These are phyloP conservation scores for Teratosphaeria epicoccoides DNA, from an alignment of 2,329 filamentous ascomycete genomes.

Conservation along the genomic window DNA sequence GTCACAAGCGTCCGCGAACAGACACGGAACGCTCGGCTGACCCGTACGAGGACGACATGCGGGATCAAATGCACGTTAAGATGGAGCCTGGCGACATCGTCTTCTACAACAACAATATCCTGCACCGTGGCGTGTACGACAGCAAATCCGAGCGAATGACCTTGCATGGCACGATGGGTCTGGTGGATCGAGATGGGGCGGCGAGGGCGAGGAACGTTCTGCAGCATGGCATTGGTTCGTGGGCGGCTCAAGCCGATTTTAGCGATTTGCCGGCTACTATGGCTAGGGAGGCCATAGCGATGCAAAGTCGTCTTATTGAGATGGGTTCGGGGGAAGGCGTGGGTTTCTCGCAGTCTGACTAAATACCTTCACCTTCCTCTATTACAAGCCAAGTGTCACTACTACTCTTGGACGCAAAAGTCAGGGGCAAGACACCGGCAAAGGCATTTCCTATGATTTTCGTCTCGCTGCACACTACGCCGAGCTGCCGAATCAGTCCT, in stretches of 20 bases:
- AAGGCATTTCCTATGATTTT: too few relatives aligned
- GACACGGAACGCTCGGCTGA: slow-evolving; percentile 56
- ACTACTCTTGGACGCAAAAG: too few relatives aligned
- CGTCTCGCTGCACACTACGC: background rate
- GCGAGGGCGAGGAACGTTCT: slow-evolving; percentile 59
- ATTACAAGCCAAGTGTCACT: too few relatives aligned
- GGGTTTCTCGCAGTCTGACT: slow-evolving; percentile 52
- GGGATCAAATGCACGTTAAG: slow-evolving; percentile 54
- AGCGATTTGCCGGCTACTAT: slow-evolving; percentile 31
- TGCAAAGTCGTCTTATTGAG: slow-evolving; percentile 52
- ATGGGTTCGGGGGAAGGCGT: slow-evolving; percentile 54
- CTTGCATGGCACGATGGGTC: slow-evolving; percentile 61
- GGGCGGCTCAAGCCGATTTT: slow-evolving; percentile 53
- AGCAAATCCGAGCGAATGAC: slow-evolving; percentile 53
- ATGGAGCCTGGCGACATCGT: slow-evolving; percentile 66
- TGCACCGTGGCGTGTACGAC: slow-evolving; percentile 61
- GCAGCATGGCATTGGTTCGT: slow-evolving; percentile 61
- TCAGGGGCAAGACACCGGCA: too few relatives aligned
- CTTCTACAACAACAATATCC: slow-evolving; percentile 85
- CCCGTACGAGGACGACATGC: slow-evolving; percentile 52
- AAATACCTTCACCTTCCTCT: too few relatives aligned
- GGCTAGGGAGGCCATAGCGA: slow-evolving; percentile 45
- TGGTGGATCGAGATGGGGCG: slow-evolving; percentile 40
- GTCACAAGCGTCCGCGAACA: slow-evolving; percentile 61
- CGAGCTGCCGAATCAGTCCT: background rate